Evolutionary conservation across 768 basidiomycete species (phyloP), one percentile per base, ranked within the genome.

Genomic region (Clitopilus hobsonii): DNA sequence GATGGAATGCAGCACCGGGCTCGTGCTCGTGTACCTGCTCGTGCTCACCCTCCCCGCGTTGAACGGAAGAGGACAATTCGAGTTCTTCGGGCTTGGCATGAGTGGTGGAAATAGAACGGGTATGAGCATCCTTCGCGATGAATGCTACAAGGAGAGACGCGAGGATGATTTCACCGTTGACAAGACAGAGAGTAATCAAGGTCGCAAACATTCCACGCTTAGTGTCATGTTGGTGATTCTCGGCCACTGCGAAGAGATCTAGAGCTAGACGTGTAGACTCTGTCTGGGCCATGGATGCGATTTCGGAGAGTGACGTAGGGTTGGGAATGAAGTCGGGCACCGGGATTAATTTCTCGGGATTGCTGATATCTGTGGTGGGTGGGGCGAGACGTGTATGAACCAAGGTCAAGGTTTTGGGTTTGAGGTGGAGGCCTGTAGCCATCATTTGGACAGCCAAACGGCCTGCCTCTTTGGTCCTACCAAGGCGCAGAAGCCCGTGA

Each of bases 91-190:
- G 54, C 27, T 50, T 23, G 41, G 25, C 29, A 29, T 59, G 28
- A 38, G 38, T 51, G 28, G 38, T 45, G 10, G 27, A 10, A 48
- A n/a, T 8, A n/a, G 51, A n/a, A 54, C 54, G 24, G 64, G 65
- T 53, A 65, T 67, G 23, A 71, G 78, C 86, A 26, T 89, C 85
- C 58, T 85, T 81, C 38, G 89, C 68, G 18, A 89, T 63, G 38
- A 82, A 68, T 1, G 78, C 86, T 54, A 91, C 88, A 5, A 91
- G 69, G 24, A 91, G 69, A 1, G 86, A 85, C 0, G 82, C 89
- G n/a, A 88, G 74, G 36, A 92, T 77, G 49, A 93, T 83, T 64
- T 93, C 91, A 23, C 89, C 88, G 50, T 92, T 89, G 32, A 90
- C 65, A 18, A 93, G 71, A 54, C 85, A 88, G 7, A 85, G 77